Evolutionary conservation across 495 filamentous ascomycete species (phyloP), one percentile per base, ranked within the genome.

Genomic region (Aspergillus haitiensis): DNA sequence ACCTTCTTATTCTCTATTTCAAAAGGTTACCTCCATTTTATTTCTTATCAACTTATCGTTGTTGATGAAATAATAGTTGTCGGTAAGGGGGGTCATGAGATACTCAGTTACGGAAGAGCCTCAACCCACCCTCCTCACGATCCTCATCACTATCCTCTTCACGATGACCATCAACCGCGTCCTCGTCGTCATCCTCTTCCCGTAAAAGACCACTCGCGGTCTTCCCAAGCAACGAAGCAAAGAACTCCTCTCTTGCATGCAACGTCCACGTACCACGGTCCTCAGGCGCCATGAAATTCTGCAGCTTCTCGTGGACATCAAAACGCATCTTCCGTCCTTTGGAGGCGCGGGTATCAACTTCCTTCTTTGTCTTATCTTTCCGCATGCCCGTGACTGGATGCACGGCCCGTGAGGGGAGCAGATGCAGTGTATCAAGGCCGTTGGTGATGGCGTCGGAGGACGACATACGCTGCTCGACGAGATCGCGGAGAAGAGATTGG

Each of bases 231-330:
- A 98, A 73, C 35, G 91, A 89, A 34, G 87, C 87, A 76, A 98
- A 97, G 67, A 98, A 86, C 66, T 96, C 84, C 67, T 91, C 90
- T 53, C 91, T 84, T 40, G 91, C 89, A 53, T 84, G 80, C 53
- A 84, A 80, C 51, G 89, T 88, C 93, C 93, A 97, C 11, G 62
- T 69, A 3, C 86, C 81, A 33, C 89, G 76, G 68, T 96, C 90
- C 70, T 96, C 90, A 0, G 93, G 88, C 33, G 92, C 93, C 93
- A 97, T 97, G 69, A 98, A 98, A 75, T 97, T 97, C 78, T 94
- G 90, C 61, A 98, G 72, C 73, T 97, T 98, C 77, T 98, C 92
- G 66, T 98, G 93, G 15, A 98, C 92, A 48, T 88, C 91, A 74
- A 89, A 98, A 46, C 88, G 78, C 84, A 98, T 82, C 75, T 97